Evolutionary conservation across 2,329 filamentous ascomycete species (phyloP).

Genomic region (Hypoxylon sp.): DNA sequence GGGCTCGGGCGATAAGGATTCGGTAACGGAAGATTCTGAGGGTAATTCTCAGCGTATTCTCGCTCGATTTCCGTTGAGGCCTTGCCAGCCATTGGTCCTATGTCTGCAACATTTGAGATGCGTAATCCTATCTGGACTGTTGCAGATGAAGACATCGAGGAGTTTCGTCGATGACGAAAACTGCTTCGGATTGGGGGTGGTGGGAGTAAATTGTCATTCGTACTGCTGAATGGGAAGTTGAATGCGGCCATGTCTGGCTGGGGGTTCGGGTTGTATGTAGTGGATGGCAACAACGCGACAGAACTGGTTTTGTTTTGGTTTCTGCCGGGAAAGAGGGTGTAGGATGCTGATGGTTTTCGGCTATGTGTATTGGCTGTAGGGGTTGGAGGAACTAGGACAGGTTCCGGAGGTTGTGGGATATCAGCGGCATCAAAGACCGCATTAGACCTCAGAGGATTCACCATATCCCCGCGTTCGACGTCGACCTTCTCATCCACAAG

Average conservation of each 20-base stretch:
- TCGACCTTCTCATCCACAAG: conserved; percentile 48
- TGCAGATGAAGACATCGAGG: conserved; percentile 70
- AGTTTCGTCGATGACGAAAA: conserved; percentile 62
- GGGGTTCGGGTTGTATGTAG: conserved; percentile 53
- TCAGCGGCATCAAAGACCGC: conserved; percentile 41
- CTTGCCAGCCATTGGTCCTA: conserved; percentile 50
- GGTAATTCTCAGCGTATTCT: conserved; percentile 51
- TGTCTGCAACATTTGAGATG: conserved; percentile 67
- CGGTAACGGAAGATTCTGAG: conserved; percentile 36
- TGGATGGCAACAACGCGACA: conserved; percentile 55
- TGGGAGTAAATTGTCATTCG: conserved; percentile 50
- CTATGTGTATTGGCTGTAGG: conserved; percentile 40
- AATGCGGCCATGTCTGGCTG: conserved; percentile 23
- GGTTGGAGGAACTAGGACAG: conserved; percentile 43
- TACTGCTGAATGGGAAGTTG: conserved; percentile 25
- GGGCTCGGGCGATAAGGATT: conserved; percentile 45
- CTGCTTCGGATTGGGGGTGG: conserved; percentile 55
- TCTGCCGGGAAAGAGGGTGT: conserved; percentile 52
- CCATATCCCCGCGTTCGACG: conserved; percentile 42
- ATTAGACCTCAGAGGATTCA: conserved; percentile 49
- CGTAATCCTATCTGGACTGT: conserved; percentile 77
- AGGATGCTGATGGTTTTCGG: conserved; percentile 50
- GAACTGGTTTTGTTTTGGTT: conserved; percentile 46
- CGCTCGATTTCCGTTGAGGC: conserved; percentile 48
- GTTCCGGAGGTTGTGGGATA: conserved; percentile 44